Percentiles rank a stretch among this genome's conserved stretches.
phyloP scores from a whole-genome alignment of 1,139 yeast genomes.

The Meyerozyma athensensis region DNA sequence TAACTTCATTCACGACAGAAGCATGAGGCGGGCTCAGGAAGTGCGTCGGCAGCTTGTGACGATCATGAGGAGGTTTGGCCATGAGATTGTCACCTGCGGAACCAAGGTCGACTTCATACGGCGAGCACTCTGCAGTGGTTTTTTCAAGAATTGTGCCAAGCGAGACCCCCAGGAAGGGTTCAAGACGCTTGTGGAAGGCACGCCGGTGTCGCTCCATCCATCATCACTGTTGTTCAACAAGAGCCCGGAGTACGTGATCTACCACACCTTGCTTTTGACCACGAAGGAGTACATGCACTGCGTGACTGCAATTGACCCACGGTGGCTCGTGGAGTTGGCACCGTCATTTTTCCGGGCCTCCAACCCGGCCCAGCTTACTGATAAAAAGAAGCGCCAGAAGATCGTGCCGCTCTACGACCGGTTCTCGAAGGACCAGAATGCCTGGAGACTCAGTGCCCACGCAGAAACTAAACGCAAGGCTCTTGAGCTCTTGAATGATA shows the following conservation, averaged over 20 bases:
- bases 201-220: constrained; percentile 85
- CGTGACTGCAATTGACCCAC: constrained; percentile 74
- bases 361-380: constrained; percentile 33
- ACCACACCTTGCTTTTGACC: constrained; percentile 78
- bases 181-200: constrained; percentile 69
- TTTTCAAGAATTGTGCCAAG: constrained; percentile 79
- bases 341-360: constrained; percentile 77
- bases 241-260: constrained; percentile 73
- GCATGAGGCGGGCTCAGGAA: constrained; percentile 72
- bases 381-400: constrained; percentile 30
- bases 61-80: constrained; percentile 55
- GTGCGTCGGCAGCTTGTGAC: constrained; percentile 66
- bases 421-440: constrained; percentile 43
- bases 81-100: constrained; percentile 56
- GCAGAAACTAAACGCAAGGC: constrained; percentile 30
- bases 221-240: constrained; percentile 76
- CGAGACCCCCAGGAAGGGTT: constrained; percentile 67
- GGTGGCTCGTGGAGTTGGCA: constrained; percentile 81
- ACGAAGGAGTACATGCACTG: constrained; percentile 91
- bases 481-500: constrained; percentile 8
- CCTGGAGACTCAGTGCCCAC: constrained; percentile 41
- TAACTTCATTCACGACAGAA: constrained; percentile 76
- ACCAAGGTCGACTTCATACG: constrained; percentile 60
- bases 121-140: constrained; percentile 78
- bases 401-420: constrained; percentile 54